phyloP scores from a whole-genome alignment of 257 asterid species.

The Gentiana macrophylla region DNA sequence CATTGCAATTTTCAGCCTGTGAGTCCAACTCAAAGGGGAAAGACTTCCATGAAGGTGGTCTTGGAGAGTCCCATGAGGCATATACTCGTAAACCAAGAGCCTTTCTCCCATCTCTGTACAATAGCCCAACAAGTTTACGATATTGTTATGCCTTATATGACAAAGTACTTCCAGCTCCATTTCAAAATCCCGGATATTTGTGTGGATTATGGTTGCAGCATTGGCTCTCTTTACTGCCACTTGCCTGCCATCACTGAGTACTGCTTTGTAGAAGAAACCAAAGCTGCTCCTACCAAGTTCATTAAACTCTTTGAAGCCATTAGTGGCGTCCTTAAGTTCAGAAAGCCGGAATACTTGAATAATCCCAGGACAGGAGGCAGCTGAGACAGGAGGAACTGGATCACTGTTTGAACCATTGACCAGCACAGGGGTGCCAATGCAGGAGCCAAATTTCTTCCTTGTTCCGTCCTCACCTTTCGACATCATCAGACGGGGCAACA shows the following conservation, averaged over 20 bases:
- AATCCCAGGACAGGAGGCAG: conserved; percentile 52
- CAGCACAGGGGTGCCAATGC: conserved; percentile 23
- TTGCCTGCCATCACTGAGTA: conserved; percentile 73
- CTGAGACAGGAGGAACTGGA: conserved; percentile 30
- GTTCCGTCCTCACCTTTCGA: conserved; percentile 23
- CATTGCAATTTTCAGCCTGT: conserved; percentile 61
- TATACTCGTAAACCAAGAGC: conserved; percentile 72
- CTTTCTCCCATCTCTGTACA: conserved; percentile 97
- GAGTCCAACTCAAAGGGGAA: conserved; percentile 59
- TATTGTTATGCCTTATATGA: conserved; percentile 55
- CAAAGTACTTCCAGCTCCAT: conserved; percentile 80
- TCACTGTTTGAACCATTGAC: conserved; percentile 28
- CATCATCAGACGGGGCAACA: conserved; percentile 31
- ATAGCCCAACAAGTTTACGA: conserved; percentile 82
- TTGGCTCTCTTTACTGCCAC: conserved; percentile 94
- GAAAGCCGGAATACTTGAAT: conserved; percentile 91
- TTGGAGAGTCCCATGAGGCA: conserved; percentile 89
- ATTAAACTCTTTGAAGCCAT: conserved; percentile 90
- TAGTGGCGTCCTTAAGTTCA: conserved; percentile 81
- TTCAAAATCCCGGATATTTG: conserved; percentile 73
- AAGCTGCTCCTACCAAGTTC: conserved; percentile 93
- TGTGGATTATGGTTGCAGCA: conserved; percentile 91
- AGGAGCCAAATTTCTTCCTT: conserved; percentile 19
- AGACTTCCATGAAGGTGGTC: conserved; percentile 94
- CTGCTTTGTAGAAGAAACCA: conserved; percentile 85